phyloP scores from a whole-genome alignment of 306 rosid genomes.

The Cicer yamashitae region DNA sequence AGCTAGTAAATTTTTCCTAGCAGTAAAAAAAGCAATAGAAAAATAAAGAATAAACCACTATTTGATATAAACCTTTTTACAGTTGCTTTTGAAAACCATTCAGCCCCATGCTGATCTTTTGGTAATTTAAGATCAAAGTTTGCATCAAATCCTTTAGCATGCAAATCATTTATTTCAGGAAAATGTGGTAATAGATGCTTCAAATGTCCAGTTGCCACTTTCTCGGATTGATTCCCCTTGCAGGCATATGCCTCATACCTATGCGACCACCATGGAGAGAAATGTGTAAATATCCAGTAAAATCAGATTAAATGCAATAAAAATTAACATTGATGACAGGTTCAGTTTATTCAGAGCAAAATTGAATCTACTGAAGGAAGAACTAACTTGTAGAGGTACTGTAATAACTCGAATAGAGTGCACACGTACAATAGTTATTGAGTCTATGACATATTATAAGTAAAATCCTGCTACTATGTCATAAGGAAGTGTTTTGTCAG shows the following conservation, averaged over 20 bases:
- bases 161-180: conserved; percentile 60
- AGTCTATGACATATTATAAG: conserved; percentile 7
- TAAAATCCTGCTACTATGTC: conserved; percentile 29
- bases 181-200: conserved; percentile 74
- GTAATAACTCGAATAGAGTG: neutral
- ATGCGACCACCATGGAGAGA: conserved; percentile 37
- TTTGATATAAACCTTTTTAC: conserved; percentile 68
- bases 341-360: conserved; percentile 28
- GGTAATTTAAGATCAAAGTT: conserved; percentile 65
- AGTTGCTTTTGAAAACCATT: conserved; percentile 87
- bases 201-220: conserved; percentile 67
- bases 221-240: conserved; percentile 57
- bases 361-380: conserved; percentile 34
- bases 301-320: conserved; percentile 24
- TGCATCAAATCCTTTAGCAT: conserved; percentile 64
- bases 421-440: neutral
- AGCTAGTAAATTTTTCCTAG: conserved; percentile 16
- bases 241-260: conserved; percentile 78
- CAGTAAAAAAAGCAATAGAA: conserved; percentile 38
- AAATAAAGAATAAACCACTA: conserved; percentile 31
- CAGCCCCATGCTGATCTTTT: conserved; percentile 57
- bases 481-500: conserved; percentile 2
- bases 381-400: conserved; percentile 1
- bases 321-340: conserved; percentile 15
- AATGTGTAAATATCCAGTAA: conserved; percentile 28